A percentile compares a stretch with the other conserved stretches of the same genome.
Evolutionary conservation across 345 rosid species (phyloP).

Genomic region (Angophora floribunda): DNA sequence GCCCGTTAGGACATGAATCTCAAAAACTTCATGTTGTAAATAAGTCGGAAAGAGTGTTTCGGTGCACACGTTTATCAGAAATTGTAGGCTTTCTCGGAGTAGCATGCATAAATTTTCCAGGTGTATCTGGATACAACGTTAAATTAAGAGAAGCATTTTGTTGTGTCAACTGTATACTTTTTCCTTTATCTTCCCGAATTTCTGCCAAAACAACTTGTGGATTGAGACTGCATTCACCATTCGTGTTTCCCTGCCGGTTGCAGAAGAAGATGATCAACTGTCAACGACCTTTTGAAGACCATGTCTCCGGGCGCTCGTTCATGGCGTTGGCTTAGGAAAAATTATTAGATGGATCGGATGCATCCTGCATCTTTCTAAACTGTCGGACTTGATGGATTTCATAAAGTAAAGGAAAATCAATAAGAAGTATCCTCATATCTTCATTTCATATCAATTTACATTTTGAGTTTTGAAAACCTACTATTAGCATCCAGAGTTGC

Average conservation of each 20-base stretch:
- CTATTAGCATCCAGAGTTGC: neutral
- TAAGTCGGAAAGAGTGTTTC: neutral
- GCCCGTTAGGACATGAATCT: slow-evolving; percentile 8
- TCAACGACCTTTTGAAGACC: neutral
- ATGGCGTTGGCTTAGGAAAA: neutral
- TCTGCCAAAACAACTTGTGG: neutral
- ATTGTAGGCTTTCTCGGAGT: neutral
- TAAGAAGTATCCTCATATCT: accelerated
- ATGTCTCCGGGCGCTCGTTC: neutral
- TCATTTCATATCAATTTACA: neutral
- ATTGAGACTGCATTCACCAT: neutral
- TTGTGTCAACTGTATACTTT: neutral
- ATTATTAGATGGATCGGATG: neutral
- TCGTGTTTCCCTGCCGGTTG: neutral
- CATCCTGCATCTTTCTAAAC: neutral
- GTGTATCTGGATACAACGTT: neutral
- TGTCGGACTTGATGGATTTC: neutral
- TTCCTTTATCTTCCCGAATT: neutral
- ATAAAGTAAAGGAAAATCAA: neutral
- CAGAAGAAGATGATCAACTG: neutral
- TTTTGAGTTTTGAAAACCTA: neutral
- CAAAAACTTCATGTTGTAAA: neutral
- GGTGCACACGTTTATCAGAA: neutral
- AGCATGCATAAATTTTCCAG: neutral
- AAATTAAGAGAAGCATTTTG: neutral